Base-by-base conservation (phyloP, 2,329 filamentous ascomycete species). In the Cladosporium sp. region DNA sequence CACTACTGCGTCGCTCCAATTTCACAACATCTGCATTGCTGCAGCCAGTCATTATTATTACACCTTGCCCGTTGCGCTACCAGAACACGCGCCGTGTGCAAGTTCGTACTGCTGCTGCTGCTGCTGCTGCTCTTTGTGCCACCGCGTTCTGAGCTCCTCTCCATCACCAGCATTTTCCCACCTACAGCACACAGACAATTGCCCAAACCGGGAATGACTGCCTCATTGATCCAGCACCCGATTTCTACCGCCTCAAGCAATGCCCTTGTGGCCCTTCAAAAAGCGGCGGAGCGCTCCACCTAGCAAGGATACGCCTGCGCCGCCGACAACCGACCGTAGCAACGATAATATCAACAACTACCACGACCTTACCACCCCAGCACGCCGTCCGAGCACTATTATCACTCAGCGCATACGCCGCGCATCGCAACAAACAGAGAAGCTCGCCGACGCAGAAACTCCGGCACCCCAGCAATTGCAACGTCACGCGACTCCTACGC, bases 181-280 rank as follows among this genome's bases (percentile, higher is more conserved):
- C 14, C 16, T 44, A 26, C 50, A 33, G 11, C 8, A 40, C 16
- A 16, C n/a, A 21, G 1, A 52, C 14, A 16, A 23, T 46, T 37
- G 61, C 31, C 50, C 18, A 23, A 16, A 21, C 61, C 26, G 61
- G 61, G 61, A 21, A 63, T 63, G 61, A 52, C 61, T 63, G 61
- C 61, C 61, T 63, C 37, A 44, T 33, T 63, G 35, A 63, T 28
- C 8, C 10, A 46, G 35, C 33, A 28, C 60, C 56, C 31, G 40
- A 59, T 59, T 29, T 46, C 16, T 33, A 31, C 37, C 56, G 56
- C 57, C 57, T 33, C 49, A 63, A 75, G 75, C 71, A 73, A 94
- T 94, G 91, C 87, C 89, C 76, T 82, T 93, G 78, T 96, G 92
- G 92, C 91, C 89, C 68, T 96, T 96, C 79, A 89, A 85, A 80